Evolutionary conservation across 495 filamentous ascomycete species (phyloP).

Genomic region (Cercophora sp.): DNA sequence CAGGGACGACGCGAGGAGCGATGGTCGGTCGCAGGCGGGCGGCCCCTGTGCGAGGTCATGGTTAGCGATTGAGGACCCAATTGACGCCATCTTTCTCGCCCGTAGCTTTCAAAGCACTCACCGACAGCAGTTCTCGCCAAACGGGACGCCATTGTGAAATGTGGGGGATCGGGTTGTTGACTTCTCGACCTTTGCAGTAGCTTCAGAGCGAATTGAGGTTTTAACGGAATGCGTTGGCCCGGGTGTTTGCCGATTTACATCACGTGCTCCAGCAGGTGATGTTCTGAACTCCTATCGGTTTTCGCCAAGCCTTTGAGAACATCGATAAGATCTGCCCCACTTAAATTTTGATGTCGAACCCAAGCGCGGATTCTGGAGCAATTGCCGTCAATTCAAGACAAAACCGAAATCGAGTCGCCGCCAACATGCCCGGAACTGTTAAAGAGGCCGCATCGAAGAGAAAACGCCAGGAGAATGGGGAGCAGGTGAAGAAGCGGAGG

Average conservation of each 20-base stretch:
- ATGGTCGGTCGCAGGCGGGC: slow-evolving; percentile 77
- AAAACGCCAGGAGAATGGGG: slow-evolving; percentile 42
- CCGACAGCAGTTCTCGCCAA: slow-evolving; percentile 87
- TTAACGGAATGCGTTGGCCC: slow-evolving; percentile 40
- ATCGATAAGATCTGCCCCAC: slow-evolving; percentile 18
- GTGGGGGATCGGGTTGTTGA: slow-evolving; percentile 41
- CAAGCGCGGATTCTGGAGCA: background rate
- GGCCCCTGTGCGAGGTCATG: slow-evolving; percentile 59
- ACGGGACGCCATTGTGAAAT: slow-evolving; percentile 87
- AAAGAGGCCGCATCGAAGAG: slow-evolving; percentile 36
- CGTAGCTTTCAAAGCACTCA: slow-evolving; percentile 47
- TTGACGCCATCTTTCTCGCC: slow-evolving; percentile 13
- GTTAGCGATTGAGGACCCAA: slow-evolving; percentile 19
- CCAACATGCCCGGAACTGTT: slow-evolving; percentile 24
- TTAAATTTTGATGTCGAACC: slow-evolving; percentile 19
- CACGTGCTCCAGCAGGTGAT: slow-evolving; percentile 26
- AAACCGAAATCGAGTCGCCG: background rate
- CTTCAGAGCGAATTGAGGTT: slow-evolving; percentile 47
- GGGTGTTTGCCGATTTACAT: slow-evolving; percentile 27
- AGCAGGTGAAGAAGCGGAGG: slow-evolving; percentile 48
- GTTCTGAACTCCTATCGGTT: background rate
- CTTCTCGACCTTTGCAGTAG: slow-evolving; percentile 34
- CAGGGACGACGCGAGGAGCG: slow-evolving; percentile 64
- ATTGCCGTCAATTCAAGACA: background rate
- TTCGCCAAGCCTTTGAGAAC: background rate